Evolutionary conservation across 75 land plant genomes (phyloP), one percentile per base, ranked within the genome.

Genomic region (Cupressus sempervirens): DNA sequence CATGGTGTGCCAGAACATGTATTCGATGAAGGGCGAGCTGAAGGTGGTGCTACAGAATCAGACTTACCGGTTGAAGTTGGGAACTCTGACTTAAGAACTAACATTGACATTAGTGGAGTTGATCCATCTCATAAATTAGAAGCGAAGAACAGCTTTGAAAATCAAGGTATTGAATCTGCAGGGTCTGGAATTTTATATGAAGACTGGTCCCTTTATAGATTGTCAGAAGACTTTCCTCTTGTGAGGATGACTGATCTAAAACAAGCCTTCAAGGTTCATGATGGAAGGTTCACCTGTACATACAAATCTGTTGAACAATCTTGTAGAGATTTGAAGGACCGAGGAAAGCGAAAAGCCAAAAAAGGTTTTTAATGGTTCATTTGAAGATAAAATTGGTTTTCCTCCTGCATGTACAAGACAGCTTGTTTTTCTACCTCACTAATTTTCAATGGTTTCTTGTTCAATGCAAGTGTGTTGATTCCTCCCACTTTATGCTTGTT

Each of bases 211-310:
- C 2, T 86, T 3, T 86, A 88, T 53, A 80, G 75, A 10, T 29
- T 88, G 73, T 8, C 26, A 23, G 87, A 65, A 26, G 83, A 86
- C 29, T 88, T 86, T 79, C 88, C 88, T 40, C 88, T 88, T 80
- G 70, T 53, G 30, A 58, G 76, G 18, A 8, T 87, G 50, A 10
- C 50, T 35, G 87, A 45, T 35, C 2, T 88, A 52, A 86, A 40
- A 79, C 83, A 38, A 13, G 88, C 70, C 23, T 86, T 81, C 46
- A 65, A 88, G 26, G 40, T 16, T 46, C 82, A 88, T 23, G 32
- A 80, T 18, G 48, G 15, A n/a, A 70, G 50, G 38, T 86, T 88
- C 26, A 32, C 75, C 50, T 84, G 43, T 36, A 67, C 88, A 48
- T 88, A 86, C 77, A 86, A 80, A 52, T 88, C 84, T 77, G 52